phyloP scores from a whole-genome alignment of 2,329 filamentous ascomycete species.

The Rutstroemia sp. region DNA sequence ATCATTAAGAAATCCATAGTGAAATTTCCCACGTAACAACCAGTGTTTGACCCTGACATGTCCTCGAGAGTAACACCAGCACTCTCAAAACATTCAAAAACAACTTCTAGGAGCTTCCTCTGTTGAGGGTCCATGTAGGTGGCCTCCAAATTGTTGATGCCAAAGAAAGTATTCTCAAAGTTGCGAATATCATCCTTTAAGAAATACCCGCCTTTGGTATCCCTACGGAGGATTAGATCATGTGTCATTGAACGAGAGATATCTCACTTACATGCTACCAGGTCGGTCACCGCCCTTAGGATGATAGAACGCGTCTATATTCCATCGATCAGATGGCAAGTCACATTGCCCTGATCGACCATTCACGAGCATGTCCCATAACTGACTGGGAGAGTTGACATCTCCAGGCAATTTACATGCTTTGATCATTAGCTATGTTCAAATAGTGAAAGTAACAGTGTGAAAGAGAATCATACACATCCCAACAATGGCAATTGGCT shows the following conservation, averaged over 20 bases:
- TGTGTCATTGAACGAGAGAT: neutral
- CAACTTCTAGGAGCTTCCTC: neutral
- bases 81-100: neutral
- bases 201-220: constrained; percentile 14
- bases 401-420: neutral
- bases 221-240: neutral
- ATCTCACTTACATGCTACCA: neutral
- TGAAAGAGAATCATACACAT: constrained; percentile 24
- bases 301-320: constrained; percentile 7
- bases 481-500: constrained; percentile 31
- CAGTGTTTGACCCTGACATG: constrained; percentile 15
- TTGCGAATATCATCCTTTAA: constrained; percentile 20
- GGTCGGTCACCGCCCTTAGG: constrained; percentile 4
- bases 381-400: constrained; percentile 5
- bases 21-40: constrained; percentile 16
- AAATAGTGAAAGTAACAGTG: neutral
- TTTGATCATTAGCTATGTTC: neutral
- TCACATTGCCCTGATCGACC: constrained; percentile 14
- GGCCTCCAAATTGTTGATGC: neutral
- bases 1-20: constrained; percentile 3
- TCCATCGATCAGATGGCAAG: constrained; percentile 13
- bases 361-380: constrained; percentile 16
- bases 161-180: constrained; percentile 15
- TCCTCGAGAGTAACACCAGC: neutral
- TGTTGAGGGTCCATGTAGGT: constrained; percentile 3